Conservation (phyloP, 1,139 yeast genomes). For the Sporopachydermia cereana region DNA sequence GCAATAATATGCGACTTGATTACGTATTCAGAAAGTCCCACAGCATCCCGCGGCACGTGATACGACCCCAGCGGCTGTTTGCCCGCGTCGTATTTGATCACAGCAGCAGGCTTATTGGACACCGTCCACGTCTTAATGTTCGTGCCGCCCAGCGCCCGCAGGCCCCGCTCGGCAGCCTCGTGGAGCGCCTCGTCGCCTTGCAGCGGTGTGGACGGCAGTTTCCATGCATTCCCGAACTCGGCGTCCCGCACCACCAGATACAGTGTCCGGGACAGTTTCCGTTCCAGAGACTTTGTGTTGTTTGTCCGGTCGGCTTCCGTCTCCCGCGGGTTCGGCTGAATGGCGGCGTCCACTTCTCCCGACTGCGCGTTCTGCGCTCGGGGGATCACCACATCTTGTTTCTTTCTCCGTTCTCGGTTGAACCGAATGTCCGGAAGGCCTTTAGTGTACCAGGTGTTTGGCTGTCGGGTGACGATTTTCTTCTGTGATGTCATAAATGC, state of each 20-base stretch:
- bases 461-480: constrained; percentile 61
- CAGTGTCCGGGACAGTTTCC: constrained; percentile 69
- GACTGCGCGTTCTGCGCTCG: constrained; percentile 34
- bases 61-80: constrained; percentile 15
- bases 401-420: constrained; percentile 76
- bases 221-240: constrained; percentile 43
- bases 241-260: constrained; percentile 51
- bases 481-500: constrained; percentile 64
- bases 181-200: constrained; percentile 38
- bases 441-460: constrained; percentile 65
- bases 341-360: constrained; percentile 32
- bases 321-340: constrained; percentile 55
- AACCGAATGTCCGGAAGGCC: constrained; percentile 84
- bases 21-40: constrained; percentile 38
- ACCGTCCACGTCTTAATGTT: constrained; percentile 80
- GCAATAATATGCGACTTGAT: constrained; percentile 84
- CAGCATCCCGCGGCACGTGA: constrained; percentile 17
- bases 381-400: constrained; percentile 67
- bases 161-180: constrained; percentile 62
- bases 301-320: constrained; percentile 65
- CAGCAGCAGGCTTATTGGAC: constrained; percentile 78
- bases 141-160: constrained; percentile 62
- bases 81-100: constrained; percentile 28
- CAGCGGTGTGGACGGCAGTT: constrained; percentile 57
- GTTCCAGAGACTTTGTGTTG: constrained; percentile 59